Conservation (phyloP, 2,329 filamentous ascomycete genomes). For the Paracoccidioides lutzii region DNA sequence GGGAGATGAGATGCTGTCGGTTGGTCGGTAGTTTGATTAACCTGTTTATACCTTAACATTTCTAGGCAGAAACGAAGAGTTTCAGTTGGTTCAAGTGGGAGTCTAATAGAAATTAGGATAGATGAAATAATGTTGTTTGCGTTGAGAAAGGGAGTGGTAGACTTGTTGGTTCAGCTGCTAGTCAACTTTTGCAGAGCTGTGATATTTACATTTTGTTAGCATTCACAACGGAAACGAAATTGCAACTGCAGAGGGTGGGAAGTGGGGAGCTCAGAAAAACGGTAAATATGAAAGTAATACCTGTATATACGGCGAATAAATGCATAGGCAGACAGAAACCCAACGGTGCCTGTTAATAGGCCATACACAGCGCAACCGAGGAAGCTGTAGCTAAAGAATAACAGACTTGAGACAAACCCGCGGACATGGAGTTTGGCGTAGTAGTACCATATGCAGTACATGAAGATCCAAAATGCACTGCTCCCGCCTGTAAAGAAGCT, state of each 20-base stretch:
- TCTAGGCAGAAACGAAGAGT: neutral
- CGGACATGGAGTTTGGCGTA: constrained; percentile 65
- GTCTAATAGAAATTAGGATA: neutral
- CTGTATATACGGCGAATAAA: constrained; percentile 76
- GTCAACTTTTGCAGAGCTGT: constrained; percentile 13
- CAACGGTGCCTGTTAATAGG: constrained; percentile 67
- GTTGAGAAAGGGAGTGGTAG: neutral
- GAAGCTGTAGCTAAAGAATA: constrained; percentile 79
- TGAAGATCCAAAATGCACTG: constrained; percentile 67
- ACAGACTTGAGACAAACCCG: constrained; percentile 62
- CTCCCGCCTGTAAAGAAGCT: constrained; percentile 68
- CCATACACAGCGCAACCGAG: constrained; percentile 72
- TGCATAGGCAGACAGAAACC: constrained; percentile 70
- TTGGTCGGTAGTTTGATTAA: too few species aligned
- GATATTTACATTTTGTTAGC: neutral
- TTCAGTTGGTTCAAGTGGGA: neutral
- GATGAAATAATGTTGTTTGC: neutral
- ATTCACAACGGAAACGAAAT: neutral
- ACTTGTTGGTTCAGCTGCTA: neutral
- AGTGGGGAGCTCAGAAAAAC: neutral
- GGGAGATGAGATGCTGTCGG: neutral
- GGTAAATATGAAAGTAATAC: constrained; percentile 35
- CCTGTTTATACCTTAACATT: neutral
- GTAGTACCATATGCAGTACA: constrained; percentile 77
- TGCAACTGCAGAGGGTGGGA: neutral